A percentile compares a stretch with the other conserved stretches of the same genome.
Evolutionary conservation across 345 rosid species (phyloP).

Genomic region (Eucalyptus regnans): DNA sequence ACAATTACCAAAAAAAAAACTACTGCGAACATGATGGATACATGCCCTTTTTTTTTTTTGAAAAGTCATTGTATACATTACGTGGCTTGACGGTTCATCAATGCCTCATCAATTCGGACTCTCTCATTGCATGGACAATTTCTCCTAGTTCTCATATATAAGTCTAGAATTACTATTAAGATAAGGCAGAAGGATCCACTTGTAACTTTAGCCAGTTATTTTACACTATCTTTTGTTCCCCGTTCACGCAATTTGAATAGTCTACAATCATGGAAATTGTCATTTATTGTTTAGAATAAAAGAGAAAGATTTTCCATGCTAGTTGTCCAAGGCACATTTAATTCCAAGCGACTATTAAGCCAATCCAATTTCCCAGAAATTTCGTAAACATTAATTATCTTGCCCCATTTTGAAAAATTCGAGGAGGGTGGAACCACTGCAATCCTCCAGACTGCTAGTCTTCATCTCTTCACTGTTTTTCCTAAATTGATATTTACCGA

Average conservation of each 20-base stretch:
- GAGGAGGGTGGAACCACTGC: not conserved
- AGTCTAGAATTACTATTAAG: not conserved
- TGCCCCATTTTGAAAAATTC: not conserved
- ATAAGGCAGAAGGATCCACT: not conserved
- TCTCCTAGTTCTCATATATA: not conserved
- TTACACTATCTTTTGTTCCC: not conserved
- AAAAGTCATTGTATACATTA: not conserved
- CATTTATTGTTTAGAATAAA: not conserved
- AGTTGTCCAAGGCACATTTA: not conserved
- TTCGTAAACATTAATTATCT: not conserved
- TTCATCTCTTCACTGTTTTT: not conserved
- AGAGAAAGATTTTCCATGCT: not conserved
- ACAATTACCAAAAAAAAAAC: not conserved
- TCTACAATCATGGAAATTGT: not conserved
- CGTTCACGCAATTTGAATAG: not conserved
- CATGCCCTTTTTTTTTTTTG: fast-evolving
- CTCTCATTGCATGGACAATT: not conserved
- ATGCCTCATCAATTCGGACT: not conserved
- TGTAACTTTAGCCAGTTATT: not conserved
- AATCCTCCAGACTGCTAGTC: not conserved
- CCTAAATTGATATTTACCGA: not conserved
- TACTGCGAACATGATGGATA: not conserved
- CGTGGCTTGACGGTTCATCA: not conserved
- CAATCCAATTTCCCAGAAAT: not conserved
- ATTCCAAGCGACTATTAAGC: not conserved